phyloP scores from a whole-genome alignment of 2,329 filamentous ascomycete species.

The Colletotrichum sublineola region DNA sequence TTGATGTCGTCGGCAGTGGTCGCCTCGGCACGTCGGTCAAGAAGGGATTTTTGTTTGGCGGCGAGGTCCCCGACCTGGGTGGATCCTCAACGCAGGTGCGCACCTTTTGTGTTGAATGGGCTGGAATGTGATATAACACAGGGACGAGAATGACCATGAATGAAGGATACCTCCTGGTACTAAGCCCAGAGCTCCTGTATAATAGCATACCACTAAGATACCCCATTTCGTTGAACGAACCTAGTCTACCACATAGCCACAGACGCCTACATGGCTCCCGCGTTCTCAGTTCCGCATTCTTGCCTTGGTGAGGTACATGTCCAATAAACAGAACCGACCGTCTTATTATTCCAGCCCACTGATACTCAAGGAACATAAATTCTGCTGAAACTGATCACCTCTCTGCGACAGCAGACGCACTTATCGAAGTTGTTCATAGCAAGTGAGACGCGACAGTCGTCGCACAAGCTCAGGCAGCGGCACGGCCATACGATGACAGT shows the following conservation, averaged over 20 bases:
- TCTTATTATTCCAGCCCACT: neutral
- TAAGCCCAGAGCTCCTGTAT: constrained; percentile 9
- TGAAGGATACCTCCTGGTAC: neutral
- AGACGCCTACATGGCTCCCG: constrained; percentile 8
- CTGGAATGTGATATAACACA: constrained; percentile 76
- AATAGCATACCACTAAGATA: constrained; percentile 21
- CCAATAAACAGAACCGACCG: neutral
- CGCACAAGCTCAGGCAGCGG: constrained; percentile 92
- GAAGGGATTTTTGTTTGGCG: constrained; percentile 92
- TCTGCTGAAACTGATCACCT: constrained; percentile 89
- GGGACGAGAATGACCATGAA: neutral
- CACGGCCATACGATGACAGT: constrained; percentile 98
- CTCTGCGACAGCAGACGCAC: constrained; percentile 92
- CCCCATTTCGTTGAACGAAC: constrained; percentile 11
- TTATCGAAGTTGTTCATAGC: constrained; percentile 98
- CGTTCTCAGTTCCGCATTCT: neutral
- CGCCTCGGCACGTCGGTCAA: constrained; percentile 94
- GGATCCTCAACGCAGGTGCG: constrained; percentile 63
- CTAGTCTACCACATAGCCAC: neutral
- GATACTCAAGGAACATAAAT: constrained; percentile 80
- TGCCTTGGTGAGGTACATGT: neutral
- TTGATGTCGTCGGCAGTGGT: constrained; percentile 89
- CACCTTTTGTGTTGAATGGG: constrained; percentile 93
- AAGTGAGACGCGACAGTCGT: constrained; percentile 92
- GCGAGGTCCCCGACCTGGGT: constrained; percentile 60